These are phyloP conservation scores for Eragrostis tef DNA, from an alignment of 202 grass and related monocot species.

Conservation along the genomic window DNA sequence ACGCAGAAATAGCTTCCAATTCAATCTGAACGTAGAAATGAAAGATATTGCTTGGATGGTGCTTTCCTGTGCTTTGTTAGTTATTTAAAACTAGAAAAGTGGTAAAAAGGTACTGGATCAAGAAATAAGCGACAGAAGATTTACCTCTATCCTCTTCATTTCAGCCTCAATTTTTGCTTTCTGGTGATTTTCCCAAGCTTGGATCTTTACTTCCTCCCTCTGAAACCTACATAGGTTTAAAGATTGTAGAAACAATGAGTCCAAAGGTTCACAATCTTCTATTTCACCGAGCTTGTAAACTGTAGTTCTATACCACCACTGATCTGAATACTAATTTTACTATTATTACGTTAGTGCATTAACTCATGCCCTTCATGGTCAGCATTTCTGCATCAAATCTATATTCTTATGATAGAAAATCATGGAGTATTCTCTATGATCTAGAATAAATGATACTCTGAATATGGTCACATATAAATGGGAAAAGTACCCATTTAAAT, in stretches of 20 bases:
- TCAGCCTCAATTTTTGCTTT: conserved; percentile 88
- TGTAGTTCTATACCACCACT: neutral
- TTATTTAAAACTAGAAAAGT: neutral
- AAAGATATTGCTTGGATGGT: neutral
- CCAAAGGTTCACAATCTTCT: neutral
- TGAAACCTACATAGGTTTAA: conserved; percentile 64
- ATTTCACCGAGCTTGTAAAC: neutral
- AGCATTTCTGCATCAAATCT: neutral
- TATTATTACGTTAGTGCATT: neutral
- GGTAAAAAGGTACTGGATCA: neutral
- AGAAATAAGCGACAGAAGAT: neutral
- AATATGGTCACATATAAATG: neutral
- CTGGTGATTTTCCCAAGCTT: conserved; percentile 97
- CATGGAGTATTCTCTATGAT: neutral
- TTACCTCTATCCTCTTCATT: conserved; percentile 88
- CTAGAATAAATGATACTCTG: neutral
- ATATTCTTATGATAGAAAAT: neutral
- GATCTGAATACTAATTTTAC: neutral
- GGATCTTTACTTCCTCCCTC: conserved; percentile 81
- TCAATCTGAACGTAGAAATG: neutral
- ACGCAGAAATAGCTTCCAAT: neutral
- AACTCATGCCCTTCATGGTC: neutral
- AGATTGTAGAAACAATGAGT: conserved; percentile 21
- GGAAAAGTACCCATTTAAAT: too few species aligned
- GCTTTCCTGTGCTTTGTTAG: neutral